Base-by-base conservation (phyloP, 2,329 filamentous ascomycete species). In the Penicillium griseofulvum region DNA sequence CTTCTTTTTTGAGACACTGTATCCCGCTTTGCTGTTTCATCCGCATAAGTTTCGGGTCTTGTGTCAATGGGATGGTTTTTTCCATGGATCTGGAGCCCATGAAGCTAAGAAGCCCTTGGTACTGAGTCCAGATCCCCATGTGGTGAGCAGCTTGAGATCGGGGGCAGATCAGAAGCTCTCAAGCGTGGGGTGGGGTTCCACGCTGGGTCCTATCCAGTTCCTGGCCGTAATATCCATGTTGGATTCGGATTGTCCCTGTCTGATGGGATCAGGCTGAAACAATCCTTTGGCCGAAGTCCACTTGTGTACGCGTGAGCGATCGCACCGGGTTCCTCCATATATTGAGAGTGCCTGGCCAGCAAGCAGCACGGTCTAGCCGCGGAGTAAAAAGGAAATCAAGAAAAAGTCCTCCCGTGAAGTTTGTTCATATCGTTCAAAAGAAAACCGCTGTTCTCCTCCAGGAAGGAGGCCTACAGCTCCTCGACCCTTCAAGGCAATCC, bases 401-500 rank as follows among this genome's bases (percentile, higher is more conserved):
- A 51, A 42, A 38, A 49, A 43, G 16, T 56, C 41, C 56, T 54
- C 49, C 56, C 14, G 42, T 33, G 26, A 54, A 49, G 17, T 52
- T 38, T 44, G 34, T 45, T 39, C 47, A 3, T 36, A 34, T 39
- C 33, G 16, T 47, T 43, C 45, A 33, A 37, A 39, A 42, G 9
- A 12, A 46, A 19, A n/a, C 52, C 34, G 39, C 47, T 44, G 36
- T 47, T 39, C 26, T 19, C 45, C 43, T 44, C 44, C 34, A 19
- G 26, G 11, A 39, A 22, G 52, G 38, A 33, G 43, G 39, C n/a
- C 26, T 54, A 52, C 52, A 57, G 52, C 11, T 31, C 34, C 34
- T 44, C 31, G 19, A 41, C 54, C 34, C 60, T 66, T 73, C 65
- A 73, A 34, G 71, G 66, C 16, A 71, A 54, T 58, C 71, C 68